These are phyloP conservation scores for Pyrus bretschneideri DNA, from an alignment of 306 rosid species.

Conservation along the genomic window DNA sequence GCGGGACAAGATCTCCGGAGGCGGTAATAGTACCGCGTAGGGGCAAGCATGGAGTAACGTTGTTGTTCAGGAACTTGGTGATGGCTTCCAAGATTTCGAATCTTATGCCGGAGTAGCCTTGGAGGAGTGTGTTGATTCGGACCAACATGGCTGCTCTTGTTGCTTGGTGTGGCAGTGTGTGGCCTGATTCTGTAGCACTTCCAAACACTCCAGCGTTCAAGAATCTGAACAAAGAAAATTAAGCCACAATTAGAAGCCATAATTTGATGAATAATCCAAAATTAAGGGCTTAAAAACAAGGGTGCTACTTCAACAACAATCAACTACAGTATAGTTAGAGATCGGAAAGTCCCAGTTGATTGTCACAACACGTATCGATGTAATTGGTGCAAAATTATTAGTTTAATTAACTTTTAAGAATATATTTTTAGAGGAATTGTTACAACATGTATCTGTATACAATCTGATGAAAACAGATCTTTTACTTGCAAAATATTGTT, in stretches of 20 bases:
- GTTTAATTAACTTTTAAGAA: background rate
- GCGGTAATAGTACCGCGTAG: slow-evolving; percentile 82
- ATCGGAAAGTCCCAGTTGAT: no score
- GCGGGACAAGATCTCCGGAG: slow-evolving; percentile 85
- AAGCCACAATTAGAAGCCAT: background rate
- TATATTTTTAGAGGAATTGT: no score
- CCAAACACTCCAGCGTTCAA: slow-evolving; percentile 92
- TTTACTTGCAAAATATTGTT: no score
- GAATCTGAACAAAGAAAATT: slow-evolving; percentile 36
- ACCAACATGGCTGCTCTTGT: slow-evolving; percentile 86
- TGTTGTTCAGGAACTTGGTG: slow-evolving; percentile 58
- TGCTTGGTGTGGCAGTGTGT: slow-evolving; percentile 66
- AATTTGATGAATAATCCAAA: background rate
- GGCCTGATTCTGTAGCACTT: slow-evolving; percentile 51
- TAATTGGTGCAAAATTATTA: background rate
- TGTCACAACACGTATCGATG: no score
- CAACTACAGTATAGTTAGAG: background rate
- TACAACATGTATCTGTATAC: no score
- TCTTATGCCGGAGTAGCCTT: slow-evolving; percentile 89
- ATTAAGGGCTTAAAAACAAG: background rate
- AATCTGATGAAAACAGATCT: no score
- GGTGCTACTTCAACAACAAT: background rate
- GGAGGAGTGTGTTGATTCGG: slow-evolving; percentile 83
- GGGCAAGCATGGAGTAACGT: slow-evolving; percentile 72
- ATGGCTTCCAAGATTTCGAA: slow-evolving; percentile 81